Evolutionary conservation across 768 basidiomycete genomes (phyloP).

Genomic region (Lentinula lateritia): DNA sequence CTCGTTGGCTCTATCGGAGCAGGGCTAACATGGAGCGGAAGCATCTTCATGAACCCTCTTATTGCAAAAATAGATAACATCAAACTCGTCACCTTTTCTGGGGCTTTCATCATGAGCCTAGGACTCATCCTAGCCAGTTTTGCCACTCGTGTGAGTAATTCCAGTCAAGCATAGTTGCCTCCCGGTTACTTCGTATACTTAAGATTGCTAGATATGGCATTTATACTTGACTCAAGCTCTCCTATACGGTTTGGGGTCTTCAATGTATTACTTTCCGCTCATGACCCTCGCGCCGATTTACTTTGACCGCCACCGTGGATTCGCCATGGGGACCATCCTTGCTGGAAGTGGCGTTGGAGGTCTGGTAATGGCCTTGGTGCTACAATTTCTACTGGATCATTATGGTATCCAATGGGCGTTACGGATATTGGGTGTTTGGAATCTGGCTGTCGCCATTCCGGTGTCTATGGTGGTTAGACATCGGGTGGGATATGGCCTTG

Average conservation of each 20-base stretch:
- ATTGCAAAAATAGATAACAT: slow-evolving; percentile 27
- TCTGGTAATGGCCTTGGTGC: slow-evolving; percentile 34
- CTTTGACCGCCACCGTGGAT: slow-evolving; percentile 39
- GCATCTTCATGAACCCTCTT: slow-evolving; percentile 36
- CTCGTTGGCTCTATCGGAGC: slow-evolving; percentile 38
- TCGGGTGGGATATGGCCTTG: not conserved
- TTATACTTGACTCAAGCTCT: slow-evolving; percentile 36
- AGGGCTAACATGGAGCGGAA: slow-evolving; percentile 41
- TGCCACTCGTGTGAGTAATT: slow-evolving; percentile 23
- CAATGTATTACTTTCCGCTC: slow-evolving; percentile 39
- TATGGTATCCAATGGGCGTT: slow-evolving; percentile 30
- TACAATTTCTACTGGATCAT: slow-evolving; percentile 27
- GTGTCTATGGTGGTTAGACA: slow-evolving; percentile 28
- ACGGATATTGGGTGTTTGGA: slow-evolving; percentile 36
- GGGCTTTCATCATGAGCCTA: slow-evolving; percentile 34
- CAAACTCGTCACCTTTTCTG: slow-evolving; percentile 28
- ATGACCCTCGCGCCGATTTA: slow-evolving; percentile 35
- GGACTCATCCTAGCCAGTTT: slow-evolving; percentile 36
- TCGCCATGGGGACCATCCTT: slow-evolving; percentile 38
- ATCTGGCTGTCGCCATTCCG: slow-evolving; percentile 29
- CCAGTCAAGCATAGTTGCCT: not conserved
- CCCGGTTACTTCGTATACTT: not conserved
- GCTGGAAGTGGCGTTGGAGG: slow-evolving; percentile 38
- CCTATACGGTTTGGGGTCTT: slow-evolving; percentile 36
- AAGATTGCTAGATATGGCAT: slow-evolving; percentile 31